Conservation (phyloP, 805 yeast genomes). For the Nakazawaea wickerhamii region DNA sequence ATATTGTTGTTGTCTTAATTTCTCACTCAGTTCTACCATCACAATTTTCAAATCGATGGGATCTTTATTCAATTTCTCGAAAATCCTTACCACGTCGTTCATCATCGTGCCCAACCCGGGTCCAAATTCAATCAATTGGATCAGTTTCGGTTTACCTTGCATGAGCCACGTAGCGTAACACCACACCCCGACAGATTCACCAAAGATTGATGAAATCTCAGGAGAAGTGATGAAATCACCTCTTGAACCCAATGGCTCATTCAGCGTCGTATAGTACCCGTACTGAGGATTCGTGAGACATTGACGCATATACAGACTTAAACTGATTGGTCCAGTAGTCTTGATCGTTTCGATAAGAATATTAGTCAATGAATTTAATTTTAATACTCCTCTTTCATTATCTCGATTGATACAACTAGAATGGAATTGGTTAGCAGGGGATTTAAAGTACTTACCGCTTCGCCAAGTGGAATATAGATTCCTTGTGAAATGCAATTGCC, state of each 20-base stretch:
- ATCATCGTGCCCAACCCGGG: slow-evolving; percentile 83
- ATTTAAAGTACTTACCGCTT: too few species aligned
- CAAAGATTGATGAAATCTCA: slow-evolving; percentile 82
- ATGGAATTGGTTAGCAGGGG: too few species aligned
- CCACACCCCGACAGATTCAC: slow-evolving; percentile 82
- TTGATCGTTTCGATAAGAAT: slow-evolving; percentile 45
- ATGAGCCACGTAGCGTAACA: slow-evolving; percentile 48
- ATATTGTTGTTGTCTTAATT: slow-evolving; percentile 54
- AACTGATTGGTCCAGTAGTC: slow-evolving; percentile 71
- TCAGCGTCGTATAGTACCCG: slow-evolving; percentile 75
- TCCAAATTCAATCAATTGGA: slow-evolving; percentile 70
- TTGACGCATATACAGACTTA: slow-evolving; percentile 73
- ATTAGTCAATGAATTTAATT: slow-evolving; percentile 14
- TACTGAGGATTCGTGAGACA: slow-evolving; percentile 71
- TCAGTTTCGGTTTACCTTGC: slow-evolving; percentile 45
- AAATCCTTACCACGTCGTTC: slow-evolving; percentile 51
- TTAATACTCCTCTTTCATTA: neutral
- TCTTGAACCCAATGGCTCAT: slow-evolving; percentile 44
- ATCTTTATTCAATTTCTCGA: slow-evolving; percentile 32
- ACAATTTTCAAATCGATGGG: slow-evolving; percentile 30
- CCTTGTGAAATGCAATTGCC: too few species aligned
- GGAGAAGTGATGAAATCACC: slow-evolving; percentile 88
- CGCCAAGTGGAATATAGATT: too few species aligned
- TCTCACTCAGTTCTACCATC: slow-evolving; percentile 68
- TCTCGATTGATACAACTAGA: too few species aligned